Conservation (phyloP, 164 flowering plant genomes). For the Annona cherimola region DNA sequence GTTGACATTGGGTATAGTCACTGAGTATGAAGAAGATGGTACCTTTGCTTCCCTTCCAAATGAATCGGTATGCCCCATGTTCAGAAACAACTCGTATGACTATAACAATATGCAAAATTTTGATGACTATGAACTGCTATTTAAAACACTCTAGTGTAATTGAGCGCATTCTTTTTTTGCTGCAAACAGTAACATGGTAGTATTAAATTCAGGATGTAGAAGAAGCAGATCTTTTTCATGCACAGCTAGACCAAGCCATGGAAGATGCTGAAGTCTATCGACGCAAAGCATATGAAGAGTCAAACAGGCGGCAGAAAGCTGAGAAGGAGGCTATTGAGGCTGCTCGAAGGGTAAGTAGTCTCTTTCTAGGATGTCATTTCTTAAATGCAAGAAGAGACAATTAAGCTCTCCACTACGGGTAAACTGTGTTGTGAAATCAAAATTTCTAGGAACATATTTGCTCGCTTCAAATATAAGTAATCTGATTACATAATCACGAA, state of each 20-base stretch:
- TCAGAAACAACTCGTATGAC: background rate
- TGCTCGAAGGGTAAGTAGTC: conserved; percentile 37
- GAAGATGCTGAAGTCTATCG: conserved; percentile 43
- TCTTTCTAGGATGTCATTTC: background rate
- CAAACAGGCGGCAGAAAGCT: conserved; percentile 51
- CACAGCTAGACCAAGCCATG: conserved; percentile 45
- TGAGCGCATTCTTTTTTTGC: background rate
- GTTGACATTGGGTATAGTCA: background rate
- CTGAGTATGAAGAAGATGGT: conserved; percentile 12
- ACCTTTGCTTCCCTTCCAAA: conserved; percentile 26
- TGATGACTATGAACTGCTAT: background rate
- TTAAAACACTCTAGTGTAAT: background rate
- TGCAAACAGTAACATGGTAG: background rate
- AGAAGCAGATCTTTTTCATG: conserved; percentile 31
- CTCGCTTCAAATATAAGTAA: too few species aligned
- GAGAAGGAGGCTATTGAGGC: conserved; percentile 66
- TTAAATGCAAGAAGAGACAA: background rate
- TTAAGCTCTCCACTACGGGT: background rate
- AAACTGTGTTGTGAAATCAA: background rate
- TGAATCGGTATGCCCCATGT: conserved; percentile 30
- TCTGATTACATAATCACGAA: too few species aligned
- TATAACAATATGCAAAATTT: background rate
- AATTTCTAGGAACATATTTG: background rate
- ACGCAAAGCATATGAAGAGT: conserved; percentile 56
- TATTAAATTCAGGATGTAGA: conserved; percentile 34